Conservation (phyloP, 805 yeast species). For the Yueomyces sinensis region DNA sequence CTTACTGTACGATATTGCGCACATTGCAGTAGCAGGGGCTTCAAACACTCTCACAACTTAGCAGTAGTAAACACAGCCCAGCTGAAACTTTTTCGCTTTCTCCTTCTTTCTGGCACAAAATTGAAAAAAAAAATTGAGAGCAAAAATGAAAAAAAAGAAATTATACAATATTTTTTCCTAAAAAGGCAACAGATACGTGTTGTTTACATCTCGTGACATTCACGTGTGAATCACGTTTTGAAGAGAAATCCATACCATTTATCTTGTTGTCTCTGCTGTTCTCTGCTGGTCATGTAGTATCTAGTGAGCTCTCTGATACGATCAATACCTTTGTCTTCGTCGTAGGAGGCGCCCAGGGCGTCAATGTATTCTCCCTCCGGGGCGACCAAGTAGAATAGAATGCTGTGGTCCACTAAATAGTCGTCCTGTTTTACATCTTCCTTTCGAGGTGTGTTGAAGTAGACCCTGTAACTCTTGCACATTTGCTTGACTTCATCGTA, state of each 20-base stretch:
- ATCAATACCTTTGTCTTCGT: constrained; percentile 60
- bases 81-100: too few relatives aligned
- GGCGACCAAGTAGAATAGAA: constrained; percentile 94
- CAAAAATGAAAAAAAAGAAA: too few relatives aligned
- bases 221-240: background rate
- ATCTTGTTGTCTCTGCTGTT: background rate
- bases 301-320: constrained; percentile 66
- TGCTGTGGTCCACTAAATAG: constrained; percentile 92
- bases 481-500: constrained; percentile 72
- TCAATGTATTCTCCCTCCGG: constrained; percentile 95
- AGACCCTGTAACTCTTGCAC: constrained; percentile 86
- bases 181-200: too few relatives aligned
- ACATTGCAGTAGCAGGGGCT: too few relatives aligned
- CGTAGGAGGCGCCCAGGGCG: constrained; percentile 85
- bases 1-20: too few relatives aligned
- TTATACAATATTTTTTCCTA: too few relatives aligned
- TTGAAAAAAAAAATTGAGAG: too few relatives aligned
- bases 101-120: too few relatives aligned
- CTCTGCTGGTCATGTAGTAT: constrained; percentile 37
- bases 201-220: too few relatives aligned
- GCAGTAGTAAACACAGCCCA: too few relatives aligned
- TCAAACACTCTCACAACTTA: too few relatives aligned
- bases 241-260: background rate
- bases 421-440: constrained; percentile 66
- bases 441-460: constrained; percentile 85